Percentiles rank a stretch among this genome's conserved stretches.
Conservation (phyloP, 495 filamentous ascomycete genomes). For the Aspergillus indologenus region DNA sequence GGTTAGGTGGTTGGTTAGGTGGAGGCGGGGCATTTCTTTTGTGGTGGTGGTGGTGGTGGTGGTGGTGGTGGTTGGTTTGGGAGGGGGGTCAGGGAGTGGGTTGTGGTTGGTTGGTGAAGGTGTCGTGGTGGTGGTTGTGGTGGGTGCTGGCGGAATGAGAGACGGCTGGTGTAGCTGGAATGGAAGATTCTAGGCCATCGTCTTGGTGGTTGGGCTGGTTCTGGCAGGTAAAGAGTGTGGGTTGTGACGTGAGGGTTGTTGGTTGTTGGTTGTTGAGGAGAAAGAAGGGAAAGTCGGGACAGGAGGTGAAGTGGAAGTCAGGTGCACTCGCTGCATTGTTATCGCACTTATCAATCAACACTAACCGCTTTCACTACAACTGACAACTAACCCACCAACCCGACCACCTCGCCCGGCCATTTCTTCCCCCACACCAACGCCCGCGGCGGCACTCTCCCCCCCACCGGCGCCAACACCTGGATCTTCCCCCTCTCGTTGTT, state of each 20-base stretch:
- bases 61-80: not conserved
- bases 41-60: not conserved
- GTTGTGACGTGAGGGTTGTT: too few species aligned
- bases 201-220: too few species aligned
- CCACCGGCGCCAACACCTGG: conserved; percentile 76
- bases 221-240: not conserved
- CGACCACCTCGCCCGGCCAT: conserved; percentile 51
- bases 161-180: too few species aligned
- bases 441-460: conserved; percentile 69
- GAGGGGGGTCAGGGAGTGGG: too few species aligned
- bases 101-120: too few species aligned
- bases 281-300: too few species aligned
- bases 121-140: not conserved
- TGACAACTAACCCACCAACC: conserved; percentile 48
- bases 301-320: too few species aligned
- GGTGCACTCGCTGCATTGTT: too few species aligned
- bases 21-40: not conserved
- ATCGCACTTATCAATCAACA: too few species aligned
- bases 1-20: conserved; percentile 1
- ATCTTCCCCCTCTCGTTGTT: conserved; percentile 81
- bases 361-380: too few species aligned
- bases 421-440: conserved; percentile 66
- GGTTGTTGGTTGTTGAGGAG: too few species aligned
- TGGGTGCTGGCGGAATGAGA: not conserved
- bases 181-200: too few species aligned